These are phyloP conservation scores for Argentina anserina DNA, from an alignment of 306 rosid genomes.

Conservation along the genomic window DNA sequence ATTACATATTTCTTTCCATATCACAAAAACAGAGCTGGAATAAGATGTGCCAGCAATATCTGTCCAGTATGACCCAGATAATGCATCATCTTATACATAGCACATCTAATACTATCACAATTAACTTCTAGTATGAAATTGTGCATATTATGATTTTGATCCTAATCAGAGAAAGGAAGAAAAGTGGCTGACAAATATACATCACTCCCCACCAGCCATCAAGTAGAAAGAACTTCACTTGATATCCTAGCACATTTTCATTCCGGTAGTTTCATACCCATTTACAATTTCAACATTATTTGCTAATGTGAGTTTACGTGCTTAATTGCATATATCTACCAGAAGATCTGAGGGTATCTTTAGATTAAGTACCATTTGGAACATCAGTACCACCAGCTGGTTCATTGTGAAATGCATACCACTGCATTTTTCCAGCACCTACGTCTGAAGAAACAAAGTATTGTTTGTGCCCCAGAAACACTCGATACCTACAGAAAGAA, in stretches of 20 bases:
- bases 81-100: not conserved
- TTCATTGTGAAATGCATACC: conserved; percentile 94
- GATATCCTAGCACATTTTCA: not conserved
- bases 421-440: conserved; percentile 97
- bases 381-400: conserved; percentile 70
- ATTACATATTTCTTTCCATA: not conserved
- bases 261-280: not conserved
- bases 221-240: not conserved
- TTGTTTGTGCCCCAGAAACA: conserved; percentile 96
- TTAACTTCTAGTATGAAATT: not conserved
- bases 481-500: conserved; percentile 77
- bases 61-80: not conserved
- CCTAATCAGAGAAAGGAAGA: not conserved
- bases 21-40: not conserved
- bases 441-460: conserved; percentile 97
- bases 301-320: not conserved
- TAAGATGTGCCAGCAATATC: not conserved
- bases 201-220: not conserved
- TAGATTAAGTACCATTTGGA: conserved; percentile 44
- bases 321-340: conserved; percentile 2
- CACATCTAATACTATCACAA: not conserved
- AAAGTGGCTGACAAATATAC: not conserved
- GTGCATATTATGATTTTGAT: not conserved
- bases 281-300: not conserved
- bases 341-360: conserved; percentile 19